phyloP scores from a whole-genome alignment of 768 basidiomycete genomes.

The Terana coerulea region DNA sequence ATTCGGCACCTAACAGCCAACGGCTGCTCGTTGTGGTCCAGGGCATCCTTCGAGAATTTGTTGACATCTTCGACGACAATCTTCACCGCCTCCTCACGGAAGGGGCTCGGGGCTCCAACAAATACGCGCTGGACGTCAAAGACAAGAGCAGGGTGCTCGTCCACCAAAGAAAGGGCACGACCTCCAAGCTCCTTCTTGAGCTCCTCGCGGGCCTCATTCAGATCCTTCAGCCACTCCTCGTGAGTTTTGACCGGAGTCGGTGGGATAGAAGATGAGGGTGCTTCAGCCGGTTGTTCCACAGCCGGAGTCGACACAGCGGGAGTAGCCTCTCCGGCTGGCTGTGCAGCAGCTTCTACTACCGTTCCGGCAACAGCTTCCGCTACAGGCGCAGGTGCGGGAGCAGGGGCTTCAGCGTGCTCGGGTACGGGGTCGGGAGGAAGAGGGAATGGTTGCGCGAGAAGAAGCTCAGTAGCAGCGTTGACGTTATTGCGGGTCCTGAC shows the following conservation, averaged over 20 bases:
- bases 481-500: constrained; percentile 85
- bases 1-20: constrained; percentile 82
- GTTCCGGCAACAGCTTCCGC: constrained; percentile 14
- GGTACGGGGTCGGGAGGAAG: constrained; percentile 65
- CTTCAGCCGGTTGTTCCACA: constrained; percentile 26
- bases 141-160: constrained; percentile 82
- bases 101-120: constrained; percentile 53
- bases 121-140: constrained; percentile 88
- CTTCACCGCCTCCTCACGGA: constrained; percentile 63
- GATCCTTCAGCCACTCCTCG: constrained; percentile 61
- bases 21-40: constrained; percentile 70
- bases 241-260: constrained; percentile 37
- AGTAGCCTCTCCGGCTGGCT: background rate
- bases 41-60: constrained; percentile 57
- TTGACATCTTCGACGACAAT: constrained; percentile 78
- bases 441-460: constrained; percentile 79
- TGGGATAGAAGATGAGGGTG: constrained; percentile 1
- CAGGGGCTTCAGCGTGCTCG: constrained; percentile 20
- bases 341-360: background rate
- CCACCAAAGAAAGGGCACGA: constrained; percentile 74
- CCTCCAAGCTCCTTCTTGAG: constrained; percentile 61
- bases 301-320: constrained; percentile 10
- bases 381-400: constrained; percentile 11
- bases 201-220: constrained; percentile 63
- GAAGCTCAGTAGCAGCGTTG: constrained; percentile 80